phyloP scores from a whole-genome alignment of 805 yeast species.

The Cyberlindnera japonica region DNA sequence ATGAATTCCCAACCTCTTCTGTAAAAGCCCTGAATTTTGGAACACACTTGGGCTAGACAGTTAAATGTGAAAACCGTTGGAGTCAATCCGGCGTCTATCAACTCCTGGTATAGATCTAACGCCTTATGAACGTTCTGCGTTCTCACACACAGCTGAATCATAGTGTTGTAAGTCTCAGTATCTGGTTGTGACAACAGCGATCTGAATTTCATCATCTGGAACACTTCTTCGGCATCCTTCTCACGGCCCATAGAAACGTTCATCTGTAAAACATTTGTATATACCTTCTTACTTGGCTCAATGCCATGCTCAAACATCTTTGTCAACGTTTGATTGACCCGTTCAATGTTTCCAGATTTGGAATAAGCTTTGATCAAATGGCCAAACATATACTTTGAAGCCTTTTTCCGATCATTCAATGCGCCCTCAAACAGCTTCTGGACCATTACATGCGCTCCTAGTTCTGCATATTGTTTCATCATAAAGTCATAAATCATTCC shows the following conservation, averaged over 20 bases:
- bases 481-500: constrained; percentile 33
- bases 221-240: constrained; percentile 63
- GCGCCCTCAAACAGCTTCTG: constrained; percentile 32
- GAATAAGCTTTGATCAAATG: constrained; percentile 40
- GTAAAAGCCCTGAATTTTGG: constrained; percentile 44
- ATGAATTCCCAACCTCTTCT: constrained; percentile 76
- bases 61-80: constrained; percentile 46
- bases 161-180: constrained; percentile 60
- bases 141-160: constrained; percentile 63
- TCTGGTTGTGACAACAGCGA: constrained; percentile 67
- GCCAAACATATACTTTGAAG: constrained; percentile 38
- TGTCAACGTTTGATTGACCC: constrained; percentile 16
- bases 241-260: no score
- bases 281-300: constrained; percentile 43
- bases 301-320: constrained; percentile 29
- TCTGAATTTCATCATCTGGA: constrained; percentile 82
- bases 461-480: constrained; percentile 34
- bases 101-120: constrained; percentile 69
- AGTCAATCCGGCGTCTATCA: constrained; percentile 37
- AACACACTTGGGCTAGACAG: constrained; percentile 66
- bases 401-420: constrained; percentile 21
- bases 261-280: constrained; percentile 57
- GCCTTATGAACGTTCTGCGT: constrained; percentile 68
- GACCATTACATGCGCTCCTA: constrained; percentile 26
- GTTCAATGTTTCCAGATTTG: constrained; percentile 29